Percentiles rank a stretch among this genome's conserved stretches.
Conservation (phyloP, 2,329 filamentous ascomycete genomes). For the Alternaria hordeiaustralica region DNA sequence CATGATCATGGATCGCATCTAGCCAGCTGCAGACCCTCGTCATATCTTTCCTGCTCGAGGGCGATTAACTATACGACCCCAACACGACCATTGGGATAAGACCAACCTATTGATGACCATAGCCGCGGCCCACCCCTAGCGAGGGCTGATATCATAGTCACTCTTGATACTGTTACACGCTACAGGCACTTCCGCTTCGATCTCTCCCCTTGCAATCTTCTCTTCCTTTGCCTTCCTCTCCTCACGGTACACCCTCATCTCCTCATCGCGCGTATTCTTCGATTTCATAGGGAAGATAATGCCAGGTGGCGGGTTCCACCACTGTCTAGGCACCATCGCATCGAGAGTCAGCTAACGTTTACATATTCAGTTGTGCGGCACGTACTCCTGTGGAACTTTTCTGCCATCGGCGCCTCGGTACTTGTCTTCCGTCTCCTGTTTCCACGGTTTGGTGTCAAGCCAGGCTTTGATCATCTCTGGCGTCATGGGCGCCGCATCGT, state of each 20-base stretch:
- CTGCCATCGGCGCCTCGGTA: slow-evolving; percentile 6
- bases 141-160: slow-evolving; percentile 5
- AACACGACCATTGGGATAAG: too few species aligned
- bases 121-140: background rate
- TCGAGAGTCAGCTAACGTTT: background rate
- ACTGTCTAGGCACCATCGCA: background rate
- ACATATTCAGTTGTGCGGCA: background rate
- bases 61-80: too few species aligned
- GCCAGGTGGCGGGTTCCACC: slow-evolving; percentile 1
- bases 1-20: too few species aligned
- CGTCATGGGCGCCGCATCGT: slow-evolving; percentile 4
- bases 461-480: slow-evolving; percentile 6
- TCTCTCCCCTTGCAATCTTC: slow-evolving; percentile 4
- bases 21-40: too few species aligned
- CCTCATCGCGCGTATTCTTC: slow-evolving; percentile 4
- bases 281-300: background rate
- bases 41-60: too few species aligned
- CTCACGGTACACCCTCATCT: background rate
- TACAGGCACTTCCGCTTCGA: background rate
- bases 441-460: slow-evolving; percentile 2
- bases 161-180: background rate
- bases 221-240: background rate
- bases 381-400: slow-evolving; percentile 1
- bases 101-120: too few species aligned
- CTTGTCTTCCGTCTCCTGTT: background rate